Percentiles rank a stretch among this genome's conserved stretches.
These are phyloP conservation scores for Nakazawaea laoshanensis DNA, from an alignment of 805 yeast species.

Conservation along the genomic window DNA sequence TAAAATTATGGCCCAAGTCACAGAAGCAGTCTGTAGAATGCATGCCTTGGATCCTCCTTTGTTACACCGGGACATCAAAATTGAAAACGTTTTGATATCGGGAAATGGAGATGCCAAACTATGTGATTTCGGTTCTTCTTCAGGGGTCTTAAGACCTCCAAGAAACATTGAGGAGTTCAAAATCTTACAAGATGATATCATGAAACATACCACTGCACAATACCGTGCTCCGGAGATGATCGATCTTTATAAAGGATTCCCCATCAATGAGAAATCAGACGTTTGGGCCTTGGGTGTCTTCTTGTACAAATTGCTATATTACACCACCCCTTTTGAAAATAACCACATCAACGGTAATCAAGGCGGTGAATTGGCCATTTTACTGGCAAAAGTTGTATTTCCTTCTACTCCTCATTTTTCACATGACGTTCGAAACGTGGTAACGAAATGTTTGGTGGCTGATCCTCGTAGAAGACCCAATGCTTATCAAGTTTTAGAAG, in stretches of 20 bases:
- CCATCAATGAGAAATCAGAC: constrained; percentile 77
- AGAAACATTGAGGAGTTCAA: constrained; percentile 50
- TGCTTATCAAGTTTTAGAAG: constrained; percentile 62
- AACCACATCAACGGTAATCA: constrained; percentile 26
- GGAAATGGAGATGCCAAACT: constrained; percentile 52
- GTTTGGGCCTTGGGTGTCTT: constrained; percentile 83
- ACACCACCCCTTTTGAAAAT: constrained; percentile 74
- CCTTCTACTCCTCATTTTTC: constrained; percentile 53
- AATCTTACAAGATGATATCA: constrained; percentile 54
- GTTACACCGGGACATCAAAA: constrained; percentile 74
- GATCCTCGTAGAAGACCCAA: constrained; percentile 71
- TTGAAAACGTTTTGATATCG: constrained; percentile 69
- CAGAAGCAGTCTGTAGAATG: constrained; percentile 71
- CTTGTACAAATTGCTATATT: constrained; percentile 69
- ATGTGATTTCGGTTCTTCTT: constrained; percentile 81
- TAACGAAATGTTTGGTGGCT: constrained; percentile 49
- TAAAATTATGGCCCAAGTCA: constrained; percentile 58
- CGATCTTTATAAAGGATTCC: constrained; percentile 56
- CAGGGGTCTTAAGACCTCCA: constrained; percentile 57
- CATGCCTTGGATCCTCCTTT: constrained; percentile 67
- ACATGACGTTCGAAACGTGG: constrained; percentile 53
- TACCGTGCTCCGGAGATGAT: constrained; percentile 83
- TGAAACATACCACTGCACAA: constrained; percentile 80
- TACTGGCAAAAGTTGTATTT: constrained; percentile 44
- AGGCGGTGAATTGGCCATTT: constrained; percentile 47